Evolutionary conservation across 257 asterid genomes (phyloP).

Genomic region (Apocynum venetum): DNA sequence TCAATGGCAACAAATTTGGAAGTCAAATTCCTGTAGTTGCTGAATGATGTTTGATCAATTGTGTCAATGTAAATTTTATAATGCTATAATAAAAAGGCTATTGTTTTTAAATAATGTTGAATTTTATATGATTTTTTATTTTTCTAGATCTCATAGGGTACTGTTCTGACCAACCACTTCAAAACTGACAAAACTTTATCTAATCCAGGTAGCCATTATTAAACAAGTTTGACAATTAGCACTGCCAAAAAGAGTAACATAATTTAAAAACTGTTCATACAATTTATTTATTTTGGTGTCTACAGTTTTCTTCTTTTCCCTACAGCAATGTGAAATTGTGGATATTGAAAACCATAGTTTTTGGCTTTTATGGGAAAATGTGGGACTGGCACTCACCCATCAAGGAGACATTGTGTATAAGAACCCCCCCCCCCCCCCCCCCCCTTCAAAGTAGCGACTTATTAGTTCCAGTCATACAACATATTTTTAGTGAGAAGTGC

Average conservation of each 20-base stretch:
- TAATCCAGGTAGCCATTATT: conserved; percentile 4
- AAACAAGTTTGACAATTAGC: conserved; percentile 19
- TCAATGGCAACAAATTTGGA: background rate
- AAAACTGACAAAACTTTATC: conserved; percentile 7
- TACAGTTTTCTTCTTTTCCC: conserved; percentile 2
- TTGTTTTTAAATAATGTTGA: background rate
- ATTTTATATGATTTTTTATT: conserved; percentile 1
- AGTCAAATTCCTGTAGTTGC: background rate
- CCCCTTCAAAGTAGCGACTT: background rate
- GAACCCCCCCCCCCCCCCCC: background rate
- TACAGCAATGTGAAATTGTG: background rate
- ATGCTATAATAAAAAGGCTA: background rate
- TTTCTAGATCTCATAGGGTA: background rate
- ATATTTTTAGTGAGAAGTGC: background rate
- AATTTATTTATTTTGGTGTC: conserved; percentile 6
- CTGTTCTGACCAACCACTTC: background rate
- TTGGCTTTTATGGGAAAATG: background rate
- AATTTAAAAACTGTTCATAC: conserved; percentile 8
- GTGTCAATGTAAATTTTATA: background rate
- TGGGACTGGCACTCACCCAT: background rate
- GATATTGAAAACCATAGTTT: background rate
- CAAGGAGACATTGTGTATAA: background rate
- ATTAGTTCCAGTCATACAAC: background rate
- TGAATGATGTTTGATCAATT: background rate
- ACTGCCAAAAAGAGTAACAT: background rate